Base-by-base conservation (phyloP, 331 rosid species). In the Stylosanthes scabra region DNA sequence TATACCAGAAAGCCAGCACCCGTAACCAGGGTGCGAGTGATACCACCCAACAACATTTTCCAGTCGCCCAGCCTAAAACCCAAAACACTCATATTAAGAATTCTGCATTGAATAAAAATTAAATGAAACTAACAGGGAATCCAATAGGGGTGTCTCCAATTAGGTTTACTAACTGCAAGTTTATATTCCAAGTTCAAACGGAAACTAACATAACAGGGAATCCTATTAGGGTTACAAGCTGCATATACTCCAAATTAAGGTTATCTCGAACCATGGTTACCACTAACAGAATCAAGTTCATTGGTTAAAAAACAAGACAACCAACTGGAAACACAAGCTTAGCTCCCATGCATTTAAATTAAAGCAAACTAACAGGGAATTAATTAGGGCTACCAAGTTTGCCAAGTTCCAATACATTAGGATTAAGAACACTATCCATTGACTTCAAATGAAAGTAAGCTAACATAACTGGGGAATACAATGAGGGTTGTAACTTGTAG, bases 1-100 rank as follows among this genome's bases (percentile, higher is more conserved):
- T 63, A 95, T 95, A 37, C 99, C 99, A n/a, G 97, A 95, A n/a
- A 95, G 91, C 99, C 99, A 95, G 82, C 98, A 95, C 42, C 99
- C 99, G 40, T 95, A 95, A 27, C 97, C 97, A 52, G 99, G 99
- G 47, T 95, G 99, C 76, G 99, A 95, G 78, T 95, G 99, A 77
- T 95, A 95, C 99, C 99, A 92, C 10, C 99, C 99, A 54, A 95
- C 97, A 62, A 71, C 99, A 74, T 95, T 95, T 81, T 95, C 99
- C 87, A 95, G 72, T 16, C 98, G 81, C 5, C 99, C 99, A 3
- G 87, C 97, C 99, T 95, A 59, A 70, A 74, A 54, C 68, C 6
- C 20, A 5, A 2, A 15, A 50, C 20, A 12, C 6, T 13, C 8
- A 62, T 6, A 47, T 14, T n/a, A 11, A 2, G n/a, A 68, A 29